Base-by-base conservation (phyloP, 495 filamentous ascomycete genomes). In the Tuber melanosporum region DNA sequence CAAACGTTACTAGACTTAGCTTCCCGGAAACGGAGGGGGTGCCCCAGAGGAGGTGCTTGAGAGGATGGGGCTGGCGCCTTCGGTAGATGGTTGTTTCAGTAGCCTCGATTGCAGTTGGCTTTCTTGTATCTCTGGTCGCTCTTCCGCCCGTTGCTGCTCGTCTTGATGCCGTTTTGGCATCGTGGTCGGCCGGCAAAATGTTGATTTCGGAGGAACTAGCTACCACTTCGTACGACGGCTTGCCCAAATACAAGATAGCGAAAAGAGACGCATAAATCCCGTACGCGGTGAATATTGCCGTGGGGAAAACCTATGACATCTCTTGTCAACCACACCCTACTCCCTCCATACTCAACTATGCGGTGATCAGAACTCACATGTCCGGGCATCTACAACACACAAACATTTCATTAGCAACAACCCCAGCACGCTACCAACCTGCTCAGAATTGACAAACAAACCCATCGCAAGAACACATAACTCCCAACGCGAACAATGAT, bases 401-500 rank as follows among this genome's bases (percentile, higher is more conserved):
- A 32, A 49, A 19, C 2, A 9, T 1, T 62, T 45, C 46, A 71
- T 84, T 75, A 84, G 81, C 52, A 75, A 73, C 0, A 71, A 8
- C 22, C 9, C 8, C 49, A 57, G 7, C 19, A 39, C 39, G 39
- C 19, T 41, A 43, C 44, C 10, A 75, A n/a, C 22, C 22, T 36
- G 76, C 17, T 70, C 41, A 14, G 41, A 45, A 49, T 75, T 15
- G 69, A 70, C 44, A 43, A 43, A 84, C 86, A 79, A 87, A 97
- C 94, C 94, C 93, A 97, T 90, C 95, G 87, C 41, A 98, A 85
- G 83, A 98, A 97, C 75, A 94, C 79, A 82, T 91, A 95, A 74
- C 88, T 86, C 19, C 87, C 75, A 2, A 90, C 41, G 72, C 94
- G 88, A 72, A 97, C 81, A 2, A 82, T 82, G 1, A 87, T 76